phyloP scores from a whole-genome alignment of 2,329 filamentous ascomycete genomes.

The Cladophialophora psammophila region DNA sequence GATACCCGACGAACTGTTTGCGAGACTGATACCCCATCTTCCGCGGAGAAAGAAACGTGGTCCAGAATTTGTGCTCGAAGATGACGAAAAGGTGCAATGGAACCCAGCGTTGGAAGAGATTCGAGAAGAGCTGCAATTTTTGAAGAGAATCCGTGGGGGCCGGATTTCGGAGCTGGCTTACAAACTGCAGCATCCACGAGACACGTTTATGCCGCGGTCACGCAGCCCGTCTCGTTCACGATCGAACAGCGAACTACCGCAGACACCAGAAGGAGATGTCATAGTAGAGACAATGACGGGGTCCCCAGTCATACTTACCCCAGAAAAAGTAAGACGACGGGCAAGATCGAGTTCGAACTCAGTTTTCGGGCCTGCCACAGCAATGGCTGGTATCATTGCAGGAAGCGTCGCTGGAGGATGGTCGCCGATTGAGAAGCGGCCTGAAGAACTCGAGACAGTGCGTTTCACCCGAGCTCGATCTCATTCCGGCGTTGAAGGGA shows the following conservation, averaged over 20 bases:
- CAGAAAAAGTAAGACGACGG: conserved; percentile 59
- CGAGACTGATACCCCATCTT: conserved; percentile 49
- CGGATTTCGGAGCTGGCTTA: conserved; percentile 67
- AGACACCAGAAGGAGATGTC: conserved; percentile 51
- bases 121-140: conserved; percentile 68
- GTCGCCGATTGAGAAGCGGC: conserved; percentile 64
- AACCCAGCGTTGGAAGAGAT: conserved; percentile 69
- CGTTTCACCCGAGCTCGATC: conserved; percentile 48
- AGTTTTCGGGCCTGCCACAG: conserved; percentile 65
- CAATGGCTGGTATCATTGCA: conserved; percentile 72
- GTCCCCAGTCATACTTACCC: conserved; percentile 61
- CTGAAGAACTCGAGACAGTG: conserved; percentile 45
- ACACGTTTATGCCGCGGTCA: conserved; percentile 52
- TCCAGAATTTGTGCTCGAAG: conserved; percentile 45
- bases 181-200: conserved; percentile 66
- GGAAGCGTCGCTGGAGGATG: conserved; percentile 68
- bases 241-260: conserved; percentile 51
- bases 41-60: conserved; percentile 33
- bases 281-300: conserved; percentile 47
- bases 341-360: conserved; percentile 67
- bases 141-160: conserved; percentile 69
- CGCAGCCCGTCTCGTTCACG: conserved; percentile 47
- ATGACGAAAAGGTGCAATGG: conserved; percentile 59
- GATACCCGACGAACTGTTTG: conserved; percentile 60
- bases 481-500: conserved; percentile 50